Base-by-base conservation (phyloP, 495 filamentous ascomycete species). In the Penicillium cinerascens region DNA sequence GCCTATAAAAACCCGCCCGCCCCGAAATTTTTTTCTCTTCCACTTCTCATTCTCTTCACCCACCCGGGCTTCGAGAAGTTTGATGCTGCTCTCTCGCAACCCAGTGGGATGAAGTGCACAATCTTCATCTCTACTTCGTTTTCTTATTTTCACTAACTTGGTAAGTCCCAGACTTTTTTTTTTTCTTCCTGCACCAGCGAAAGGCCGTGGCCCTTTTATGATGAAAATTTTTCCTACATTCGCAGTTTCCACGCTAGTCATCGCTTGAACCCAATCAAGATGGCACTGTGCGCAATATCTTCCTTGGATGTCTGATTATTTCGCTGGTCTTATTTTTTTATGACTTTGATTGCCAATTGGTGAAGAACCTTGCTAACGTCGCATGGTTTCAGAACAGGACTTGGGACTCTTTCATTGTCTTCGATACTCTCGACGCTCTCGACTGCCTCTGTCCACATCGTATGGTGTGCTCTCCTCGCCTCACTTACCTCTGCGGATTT, bases 211-310 rank as follows among this genome's bases (percentile, higher is more conserved):
- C 61, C 59, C 49, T 60, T 64, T 53, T 56, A 76, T 74, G 74
- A 78, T 78, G 73, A 78, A 76, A 77, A 71, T 25, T 44, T 61
- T 69, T 75, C 66, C 74, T 68, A 74, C 72, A 76, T 78, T 78
- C 74, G 74, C 74, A 78, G 74, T 75, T 78, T 78, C 69, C 72
- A 78, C 74, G 73, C 73, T 72, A 76, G 74, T 58, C 72, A 68
- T 75, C 71, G 72, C 56, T 61, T 69, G 73, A 76, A 78, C 73
- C 73, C 63, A 74, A 64, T 63, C 54, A 71, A 44, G 73, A 70
- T 68, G 67, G 64, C 67, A 49, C 48, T 78, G 74, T 63, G 73
- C 73, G 74, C 64, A 64, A 63, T 61, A 63, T 59, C 74, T 78
- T 78, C 73, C 74, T 78, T 78, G 74, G 74, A 78, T 78, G 74